Evolutionary conservation across 768 basidiomycete genomes (phyloP), one percentile per base, ranked within the genome.

Genomic region (Astraeus odoratus): DNA sequence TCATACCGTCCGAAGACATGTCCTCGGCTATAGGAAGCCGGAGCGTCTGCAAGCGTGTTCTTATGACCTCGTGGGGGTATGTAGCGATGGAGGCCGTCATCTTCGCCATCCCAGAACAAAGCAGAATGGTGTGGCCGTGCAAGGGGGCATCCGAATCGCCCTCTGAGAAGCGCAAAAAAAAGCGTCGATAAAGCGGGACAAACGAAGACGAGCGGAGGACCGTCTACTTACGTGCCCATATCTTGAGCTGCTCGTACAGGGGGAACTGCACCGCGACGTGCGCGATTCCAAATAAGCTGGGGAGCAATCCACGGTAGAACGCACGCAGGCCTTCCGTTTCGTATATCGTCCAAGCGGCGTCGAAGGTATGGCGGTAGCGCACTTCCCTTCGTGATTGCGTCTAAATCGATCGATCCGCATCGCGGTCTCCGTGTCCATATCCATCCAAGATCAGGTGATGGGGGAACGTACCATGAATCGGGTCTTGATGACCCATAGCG

Each of bases 241-340:
- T 56, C 70, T 98, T 98, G 44, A 97, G 78, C 55, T 85, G 77
- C 61, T 99, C 96, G 61, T 98, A 98, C 7, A 98, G 68, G 26
- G 96, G 96, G 56, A 99, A 98, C 63, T 99, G 96, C 1, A 99
- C 92, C 5, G 90, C 93, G 40, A 99, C 95, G 58, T 99, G 96
- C 2, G 79, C 63, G 47, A 98, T 95, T 33, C 96, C 96, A 39
- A 98, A 74, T 5, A 99, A 65, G 59, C 86, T 90, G n/a, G 96
- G 94, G 10, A 94, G 57, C 38, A 99, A 72, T 20, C 96, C 96
- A 33, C 92, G 86, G 67, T 98, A 99, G 66, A 99, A 98, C 1
- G 93, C 93, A 16, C 75, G 69, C 10, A 75, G 55, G 35, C 96
- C 96, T 67, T 99, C 96, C 15, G 78, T 77, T 43, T 81, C 81